A percentile compares a stretch with the other conserved stretches of the same genome.
Evolutionary conservation across 208 protist genomes (phyloP).

Genomic region (Wallacemonas rigidus): DNA sequence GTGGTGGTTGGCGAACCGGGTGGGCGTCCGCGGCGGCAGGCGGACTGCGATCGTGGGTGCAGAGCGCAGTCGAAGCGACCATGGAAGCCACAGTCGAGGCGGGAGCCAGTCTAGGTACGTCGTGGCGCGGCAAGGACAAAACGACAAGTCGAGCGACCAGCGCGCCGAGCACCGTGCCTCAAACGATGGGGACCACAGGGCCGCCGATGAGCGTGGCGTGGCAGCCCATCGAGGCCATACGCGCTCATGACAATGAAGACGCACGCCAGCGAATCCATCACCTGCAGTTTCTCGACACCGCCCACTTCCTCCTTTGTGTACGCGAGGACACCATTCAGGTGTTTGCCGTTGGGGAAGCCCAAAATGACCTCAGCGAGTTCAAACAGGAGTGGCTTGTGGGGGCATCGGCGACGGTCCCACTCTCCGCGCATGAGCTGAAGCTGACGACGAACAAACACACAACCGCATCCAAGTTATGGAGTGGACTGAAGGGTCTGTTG

Average conservation of each 20-base stretch:
- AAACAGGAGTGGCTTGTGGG: constrained; percentile 11
- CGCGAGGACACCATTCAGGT: constrained; percentile 30
- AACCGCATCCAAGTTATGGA: constrained; percentile 23
- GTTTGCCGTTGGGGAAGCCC: constrained; percentile 22
- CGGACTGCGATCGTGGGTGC: not conserved
- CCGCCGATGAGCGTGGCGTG: not conserved
- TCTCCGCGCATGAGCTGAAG: constrained; percentile 4
- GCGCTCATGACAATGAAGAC: not conserved
- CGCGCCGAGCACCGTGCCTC: too few relatives aligned
- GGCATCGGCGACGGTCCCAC: not conserved
- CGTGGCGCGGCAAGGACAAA: too few relatives aligned
- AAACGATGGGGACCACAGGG: too few relatives aligned
- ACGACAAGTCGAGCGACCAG: too few relatives aligned
- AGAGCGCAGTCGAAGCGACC: not conserved
- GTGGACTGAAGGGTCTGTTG: constrained; percentile 20
- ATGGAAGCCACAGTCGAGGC: not conserved
- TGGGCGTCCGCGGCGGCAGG: not conserved
- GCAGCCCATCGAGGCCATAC: not conserved
- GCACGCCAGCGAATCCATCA: constrained; percentile 28
- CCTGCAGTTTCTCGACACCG: constrained; percentile 38
- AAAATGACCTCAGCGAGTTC: constrained; percentile 15
- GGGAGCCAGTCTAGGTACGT: not conserved
- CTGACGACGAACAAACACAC: constrained; percentile 32
- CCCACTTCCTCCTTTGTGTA: constrained; percentile 36
- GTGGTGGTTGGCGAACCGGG: not conserved